Conservation (phyloP, 1,284 basidiomycete genomes). For the Tilletia indica region DNA sequence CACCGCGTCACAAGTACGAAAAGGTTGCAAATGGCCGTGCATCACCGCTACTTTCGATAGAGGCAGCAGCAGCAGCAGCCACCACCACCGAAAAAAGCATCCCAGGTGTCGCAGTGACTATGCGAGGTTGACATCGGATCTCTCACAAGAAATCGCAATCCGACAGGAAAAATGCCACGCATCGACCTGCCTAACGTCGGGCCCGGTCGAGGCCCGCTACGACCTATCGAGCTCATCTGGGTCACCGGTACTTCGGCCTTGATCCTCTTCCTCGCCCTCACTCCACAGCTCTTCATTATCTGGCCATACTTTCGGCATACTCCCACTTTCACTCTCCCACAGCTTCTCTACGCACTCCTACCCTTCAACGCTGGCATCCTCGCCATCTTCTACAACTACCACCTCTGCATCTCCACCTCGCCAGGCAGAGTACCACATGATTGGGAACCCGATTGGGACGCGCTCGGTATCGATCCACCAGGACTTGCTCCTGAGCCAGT, state of each 20-base stretch:
- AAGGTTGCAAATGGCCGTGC: too few relatives aligned
- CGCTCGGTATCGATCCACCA: constrained; percentile 18
- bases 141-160: too few relatives aligned
- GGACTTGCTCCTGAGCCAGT: too few relatives aligned
- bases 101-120: too few relatives aligned
- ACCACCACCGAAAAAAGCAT: too few relatives aligned
- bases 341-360: constrained; percentile 70
- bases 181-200: constrained; percentile 1
- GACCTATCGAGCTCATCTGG: constrained; percentile 25
- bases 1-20: too few relatives aligned
- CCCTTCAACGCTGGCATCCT: constrained; percentile 75
- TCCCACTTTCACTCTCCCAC: constrained; percentile 56
- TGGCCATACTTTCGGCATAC: constrained; percentile 42
- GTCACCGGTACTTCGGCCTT: constrained; percentile 31
- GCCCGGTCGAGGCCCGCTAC: background rate
- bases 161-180: background rate
- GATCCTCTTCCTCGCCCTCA: constrained; percentile 42
- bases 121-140: too few relatives aligned
- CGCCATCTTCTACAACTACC: constrained; percentile 47
- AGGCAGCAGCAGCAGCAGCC: too few relatives aligned
- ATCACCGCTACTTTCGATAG: too few relatives aligned
- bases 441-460: constrained; percentile 42
- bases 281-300: constrained; percentile 47
- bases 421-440: constrained; percentile 45
- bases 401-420: constrained; percentile 36